Conservation (phyloP, 345 rosid genomes). For the Nephelium lappaceum region DNA sequence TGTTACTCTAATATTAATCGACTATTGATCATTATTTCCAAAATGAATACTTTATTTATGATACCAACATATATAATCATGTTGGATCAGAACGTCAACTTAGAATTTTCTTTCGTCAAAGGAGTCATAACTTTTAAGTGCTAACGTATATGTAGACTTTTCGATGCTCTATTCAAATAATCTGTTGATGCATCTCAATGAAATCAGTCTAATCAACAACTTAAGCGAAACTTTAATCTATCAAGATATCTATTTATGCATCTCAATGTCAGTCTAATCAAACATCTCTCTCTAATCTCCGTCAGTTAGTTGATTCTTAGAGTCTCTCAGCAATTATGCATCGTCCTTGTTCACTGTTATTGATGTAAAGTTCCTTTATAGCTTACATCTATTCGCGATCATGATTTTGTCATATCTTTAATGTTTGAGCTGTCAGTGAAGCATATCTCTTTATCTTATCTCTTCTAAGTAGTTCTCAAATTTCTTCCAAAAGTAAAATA, state of each 20-base stretch:
- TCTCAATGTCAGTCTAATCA: background rate
- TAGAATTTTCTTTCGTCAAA: too few species aligned
- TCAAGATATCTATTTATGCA: background rate
- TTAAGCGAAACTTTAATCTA: background rate
- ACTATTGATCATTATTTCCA: too few species aligned
- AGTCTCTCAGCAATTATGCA: background rate
- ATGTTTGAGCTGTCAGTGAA: background rate
- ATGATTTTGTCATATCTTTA: background rate
- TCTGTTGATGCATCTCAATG: background rate
- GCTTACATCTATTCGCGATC: background rate
- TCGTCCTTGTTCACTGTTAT: background rate
- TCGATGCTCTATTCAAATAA: background rate
- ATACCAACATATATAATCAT: too few species aligned
- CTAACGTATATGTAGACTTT: too few species aligned
- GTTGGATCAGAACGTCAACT: too few species aligned
- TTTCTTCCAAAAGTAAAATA: background rate
- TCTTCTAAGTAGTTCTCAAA: background rate
- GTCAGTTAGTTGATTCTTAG: background rate
- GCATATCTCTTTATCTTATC: background rate
- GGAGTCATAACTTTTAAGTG: too few species aligned
- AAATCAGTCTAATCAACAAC: background rate
- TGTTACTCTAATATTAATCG: too few species aligned
- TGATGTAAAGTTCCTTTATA: background rate
- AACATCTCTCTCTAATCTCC: constrained; percentile 15
- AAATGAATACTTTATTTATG: too few species aligned